Conservation (phyloP, 805 yeast species). For the Candida namnaoensis region DNA sequence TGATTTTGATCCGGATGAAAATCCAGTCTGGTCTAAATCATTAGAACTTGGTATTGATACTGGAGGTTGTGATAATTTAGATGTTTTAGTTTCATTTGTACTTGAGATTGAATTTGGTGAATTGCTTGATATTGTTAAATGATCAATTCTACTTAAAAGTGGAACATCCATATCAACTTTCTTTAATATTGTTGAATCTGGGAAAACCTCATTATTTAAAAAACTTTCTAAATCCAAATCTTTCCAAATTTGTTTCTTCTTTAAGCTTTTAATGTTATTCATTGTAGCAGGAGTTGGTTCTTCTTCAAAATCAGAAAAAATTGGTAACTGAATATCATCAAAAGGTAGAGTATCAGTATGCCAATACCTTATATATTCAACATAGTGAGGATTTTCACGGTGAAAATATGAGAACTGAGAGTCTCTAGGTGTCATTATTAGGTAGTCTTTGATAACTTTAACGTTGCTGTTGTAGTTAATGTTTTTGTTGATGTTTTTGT, state of each 20-base stretch:
- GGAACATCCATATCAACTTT: no score
- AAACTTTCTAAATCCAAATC: background rate
- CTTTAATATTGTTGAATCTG: background rate
- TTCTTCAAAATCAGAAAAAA: background rate
- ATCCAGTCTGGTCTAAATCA: no score
- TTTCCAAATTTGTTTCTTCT: background rate
- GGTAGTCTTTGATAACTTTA: no score
- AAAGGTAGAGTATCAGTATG: conserved; percentile 2
- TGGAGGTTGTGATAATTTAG: conserved; percentile 15
- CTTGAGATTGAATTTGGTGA: conserved; percentile 17
- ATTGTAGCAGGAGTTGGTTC: background rate
- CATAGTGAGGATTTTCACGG: conserved; percentile 11
- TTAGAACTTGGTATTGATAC: conserved; percentile 11
- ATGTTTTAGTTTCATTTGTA: conserved; percentile 14
- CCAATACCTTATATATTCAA: conserved; percentile 18
- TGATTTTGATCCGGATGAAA: no score
- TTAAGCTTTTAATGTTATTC: background rate
- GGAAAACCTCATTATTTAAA: background rate
- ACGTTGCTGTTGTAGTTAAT: no score
- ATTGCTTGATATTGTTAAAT: no score
- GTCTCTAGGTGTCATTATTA: conserved; percentile 1
- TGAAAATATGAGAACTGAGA: conserved; percentile 7
- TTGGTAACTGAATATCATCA: conserved; percentile 5
- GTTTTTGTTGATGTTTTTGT: no score
- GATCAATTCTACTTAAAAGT: no score